Percentiles rank a stretch among this genome's conserved stretches.
phyloP scores from a whole-genome alignment of 164 flowering plant species.

The Annona squamosa region DNA sequence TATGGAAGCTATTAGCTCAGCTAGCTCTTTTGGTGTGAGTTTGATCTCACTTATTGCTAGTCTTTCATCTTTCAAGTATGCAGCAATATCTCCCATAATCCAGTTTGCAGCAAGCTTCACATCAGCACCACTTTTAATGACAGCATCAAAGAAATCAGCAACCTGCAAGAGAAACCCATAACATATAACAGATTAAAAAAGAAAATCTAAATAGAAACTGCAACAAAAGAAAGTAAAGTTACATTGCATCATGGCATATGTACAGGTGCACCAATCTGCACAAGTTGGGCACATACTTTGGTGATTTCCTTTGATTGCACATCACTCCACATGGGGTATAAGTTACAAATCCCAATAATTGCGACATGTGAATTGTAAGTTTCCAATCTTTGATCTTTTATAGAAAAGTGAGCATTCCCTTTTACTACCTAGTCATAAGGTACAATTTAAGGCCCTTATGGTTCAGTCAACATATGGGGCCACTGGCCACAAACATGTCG shows the following conservation, averaged over 20 bases:
- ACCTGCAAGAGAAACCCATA: slow-evolving; percentile 36
- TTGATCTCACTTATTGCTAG: slow-evolving; percentile 62
- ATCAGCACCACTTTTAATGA: slow-evolving; percentile 74
- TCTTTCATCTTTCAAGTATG: slow-evolving; percentile 75
- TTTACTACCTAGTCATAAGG: too few relatives aligned
- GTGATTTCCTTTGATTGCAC: too few relatives aligned
- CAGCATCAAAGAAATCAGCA: slow-evolving; percentile 70
- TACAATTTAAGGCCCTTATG: too few relatives aligned
- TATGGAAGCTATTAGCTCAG: slow-evolving; percentile 76
- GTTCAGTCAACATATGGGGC: too few relatives aligned
- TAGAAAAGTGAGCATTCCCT: too few relatives aligned
- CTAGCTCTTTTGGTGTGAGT: slow-evolving; percentile 64
- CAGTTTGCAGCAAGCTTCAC: slow-evolving; percentile 87
- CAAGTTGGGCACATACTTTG: too few relatives aligned
- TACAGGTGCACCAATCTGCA: too few relatives aligned
- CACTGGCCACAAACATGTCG: too few relatives aligned
- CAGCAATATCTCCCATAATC: slow-evolving; percentile 97
- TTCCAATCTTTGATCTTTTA: too few relatives aligned
- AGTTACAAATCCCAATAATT: too few relatives aligned
- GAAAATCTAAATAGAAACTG: neutral
- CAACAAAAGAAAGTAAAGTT: neutral
- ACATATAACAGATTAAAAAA: neutral
- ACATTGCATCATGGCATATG: neutral
- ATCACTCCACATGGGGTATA: too few relatives aligned
- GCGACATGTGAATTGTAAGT: too few relatives aligned